These are phyloP conservation scores for Chlamydomonas incerta DNA, from an alignment of 139 green algal species.

Conservation along the genomic window DNA sequence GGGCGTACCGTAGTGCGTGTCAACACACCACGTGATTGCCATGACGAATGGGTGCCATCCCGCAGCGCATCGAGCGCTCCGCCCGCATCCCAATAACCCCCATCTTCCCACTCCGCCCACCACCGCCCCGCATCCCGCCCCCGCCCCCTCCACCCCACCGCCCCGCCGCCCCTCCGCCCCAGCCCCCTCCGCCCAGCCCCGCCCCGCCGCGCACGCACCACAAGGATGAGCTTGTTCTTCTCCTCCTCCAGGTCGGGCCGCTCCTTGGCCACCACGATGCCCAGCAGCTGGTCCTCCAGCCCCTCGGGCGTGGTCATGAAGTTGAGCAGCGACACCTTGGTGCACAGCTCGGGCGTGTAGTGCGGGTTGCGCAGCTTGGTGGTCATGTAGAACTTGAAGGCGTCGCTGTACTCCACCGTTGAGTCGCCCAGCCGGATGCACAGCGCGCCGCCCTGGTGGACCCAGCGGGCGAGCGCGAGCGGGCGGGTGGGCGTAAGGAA, in stretches of 20 bases:
- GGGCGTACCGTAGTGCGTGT: too few species aligned
- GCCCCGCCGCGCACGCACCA: constrained; percentile 25
- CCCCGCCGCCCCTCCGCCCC: too few species aligned
- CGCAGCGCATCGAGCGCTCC: too few species aligned
- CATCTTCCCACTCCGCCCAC: too few species aligned
- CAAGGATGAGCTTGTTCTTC: constrained; percentile 84
- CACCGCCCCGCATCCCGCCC: too few species aligned
- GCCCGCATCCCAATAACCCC: too few species aligned
- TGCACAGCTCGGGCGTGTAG: constrained; percentile 85
- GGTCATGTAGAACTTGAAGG: constrained; percentile 92
- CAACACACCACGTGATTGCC: too few species aligned
- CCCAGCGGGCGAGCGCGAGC: too few species aligned
- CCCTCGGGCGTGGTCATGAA: constrained; percentile 88
- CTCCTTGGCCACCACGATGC: constrained; percentile 80
- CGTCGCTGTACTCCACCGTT: constrained; percentile 80
- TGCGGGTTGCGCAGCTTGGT: constrained; percentile 91
- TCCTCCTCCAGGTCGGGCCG: constrained; percentile 86
- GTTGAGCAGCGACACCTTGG: constrained; percentile 87
- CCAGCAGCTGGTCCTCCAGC: constrained; percentile 86
- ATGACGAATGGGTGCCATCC: too few species aligned
- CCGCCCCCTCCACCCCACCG: too few species aligned
- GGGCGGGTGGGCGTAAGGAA: too few species aligned
- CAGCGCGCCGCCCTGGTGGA: constrained; percentile 55
- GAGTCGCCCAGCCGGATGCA: constrained; percentile 85
- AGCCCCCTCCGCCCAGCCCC: neutral